These are phyloP conservation scores for Zoysia japonica DNA, from an alignment of 176 grass and related monocot genomes.

Conservation along the genomic window DNA sequence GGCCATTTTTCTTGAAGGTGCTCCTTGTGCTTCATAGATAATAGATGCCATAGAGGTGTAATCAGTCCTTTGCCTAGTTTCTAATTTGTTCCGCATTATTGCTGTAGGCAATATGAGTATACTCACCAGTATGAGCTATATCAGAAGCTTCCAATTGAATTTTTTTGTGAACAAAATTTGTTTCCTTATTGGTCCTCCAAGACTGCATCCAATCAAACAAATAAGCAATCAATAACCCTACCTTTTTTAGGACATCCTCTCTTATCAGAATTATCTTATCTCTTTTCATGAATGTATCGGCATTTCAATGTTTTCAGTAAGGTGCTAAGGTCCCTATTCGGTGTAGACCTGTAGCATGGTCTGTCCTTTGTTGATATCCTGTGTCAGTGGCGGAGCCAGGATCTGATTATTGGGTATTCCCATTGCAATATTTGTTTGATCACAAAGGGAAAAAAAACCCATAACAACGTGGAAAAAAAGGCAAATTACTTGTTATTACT, in stretches of 20 bases:
- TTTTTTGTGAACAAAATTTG: neutral
- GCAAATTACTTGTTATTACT: neutral
- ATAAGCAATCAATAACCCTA: neutral
- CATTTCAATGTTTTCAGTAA: neutral
- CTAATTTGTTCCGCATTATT: neutral
- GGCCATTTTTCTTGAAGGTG: neutral
- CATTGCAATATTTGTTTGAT: neutral
- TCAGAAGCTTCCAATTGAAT: neutral
- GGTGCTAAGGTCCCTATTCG: conserved; percentile 5
- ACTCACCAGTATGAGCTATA: neutral
- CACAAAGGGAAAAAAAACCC: neutral
- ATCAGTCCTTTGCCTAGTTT: neutral
- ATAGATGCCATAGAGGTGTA: neutral
- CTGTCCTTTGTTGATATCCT: neutral
- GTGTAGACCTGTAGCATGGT: neutral
- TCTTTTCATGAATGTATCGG: neutral
- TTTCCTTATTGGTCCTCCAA: conserved; percentile 1
- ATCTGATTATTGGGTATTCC: neutral
- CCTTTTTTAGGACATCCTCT: neutral
- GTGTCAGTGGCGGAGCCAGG: neutral
- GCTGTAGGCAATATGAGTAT: conserved; percentile 3
- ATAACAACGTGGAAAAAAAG: no score
- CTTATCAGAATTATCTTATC: conserved; percentile 19
- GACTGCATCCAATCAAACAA: neutral
- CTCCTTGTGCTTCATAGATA: neutral